phyloP scores from a whole-genome alignment of 306 rosid species.

The Hippophae rhamnoides region DNA sequence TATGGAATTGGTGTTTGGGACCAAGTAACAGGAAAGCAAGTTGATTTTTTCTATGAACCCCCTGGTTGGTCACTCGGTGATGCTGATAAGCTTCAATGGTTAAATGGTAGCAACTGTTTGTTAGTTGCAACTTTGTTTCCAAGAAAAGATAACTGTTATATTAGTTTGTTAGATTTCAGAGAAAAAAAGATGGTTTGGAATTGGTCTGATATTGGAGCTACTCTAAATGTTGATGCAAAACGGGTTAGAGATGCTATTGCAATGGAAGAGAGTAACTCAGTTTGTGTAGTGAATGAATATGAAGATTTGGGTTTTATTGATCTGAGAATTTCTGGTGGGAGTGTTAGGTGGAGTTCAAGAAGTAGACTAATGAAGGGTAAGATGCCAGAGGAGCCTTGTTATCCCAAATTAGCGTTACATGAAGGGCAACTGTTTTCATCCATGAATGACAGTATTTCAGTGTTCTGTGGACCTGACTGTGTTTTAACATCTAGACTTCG shows the following conservation, averaged over 20 bases:
- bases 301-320: slow-evolving; percentile 93
- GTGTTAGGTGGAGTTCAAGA: slow-evolving; percentile 87
- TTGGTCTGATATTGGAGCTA: slow-evolving; percentile 78
- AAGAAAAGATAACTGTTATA: slow-evolving; percentile 82
- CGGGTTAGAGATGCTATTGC: slow-evolving; percentile 86
- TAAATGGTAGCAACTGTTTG: slow-evolving; percentile 58
- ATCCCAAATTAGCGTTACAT: slow-evolving; percentile 76
- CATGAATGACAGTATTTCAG: slow-evolving; percentile 86
- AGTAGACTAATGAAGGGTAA: slow-evolving; percentile 75
- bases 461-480: slow-evolving; percentile 86
- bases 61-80: slow-evolving; percentile 88
- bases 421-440: slow-evolving; percentile 92
- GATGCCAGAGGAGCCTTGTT: slow-evolving; percentile 89
- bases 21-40: slow-evolving; percentile 64
- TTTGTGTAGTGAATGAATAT: slow-evolving; percentile 89
- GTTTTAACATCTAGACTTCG: slow-evolving; percentile 78
- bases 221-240: slow-evolving; percentile 54
- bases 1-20: slow-evolving; percentile 97
- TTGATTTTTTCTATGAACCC: slow-evolving; percentile 86
- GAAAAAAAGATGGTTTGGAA: slow-evolving; percentile 80
- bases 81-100: slow-evolving; percentile 87
- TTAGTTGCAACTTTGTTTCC: slow-evolving; percentile 87
- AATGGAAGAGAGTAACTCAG: slow-evolving; percentile 65
- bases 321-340: slow-evolving; percentile 46
- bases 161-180: slow-evolving; percentile 78